Evolutionary conservation across 2,329 filamentous ascomycete species (phyloP).

Genomic region (Apiospora saccharicola): DNA sequence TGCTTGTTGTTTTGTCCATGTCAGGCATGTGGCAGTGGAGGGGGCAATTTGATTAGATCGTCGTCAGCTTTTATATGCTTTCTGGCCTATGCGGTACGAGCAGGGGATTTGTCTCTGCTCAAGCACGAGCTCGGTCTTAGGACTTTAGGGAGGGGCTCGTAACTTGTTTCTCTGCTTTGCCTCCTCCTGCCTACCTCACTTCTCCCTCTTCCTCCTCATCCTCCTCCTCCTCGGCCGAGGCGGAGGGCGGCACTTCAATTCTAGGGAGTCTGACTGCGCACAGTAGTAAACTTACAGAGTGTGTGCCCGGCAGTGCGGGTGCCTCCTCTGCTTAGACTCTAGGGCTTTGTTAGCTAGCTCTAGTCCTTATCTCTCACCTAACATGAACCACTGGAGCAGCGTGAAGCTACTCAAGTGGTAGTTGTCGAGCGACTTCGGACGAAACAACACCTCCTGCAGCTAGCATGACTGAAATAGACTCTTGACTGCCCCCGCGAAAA

Average conservation of each 20-base stretch:
- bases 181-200: background rate
- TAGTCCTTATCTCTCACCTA: conserved; percentile 4
- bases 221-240: background rate
- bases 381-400: background rate
- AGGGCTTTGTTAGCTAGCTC: background rate
- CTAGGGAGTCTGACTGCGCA: too few relatives aligned
- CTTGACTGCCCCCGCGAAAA: background rate
- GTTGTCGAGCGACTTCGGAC: background rate
- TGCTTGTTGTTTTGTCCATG: conserved; percentile 2
- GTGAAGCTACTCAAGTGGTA: background rate
- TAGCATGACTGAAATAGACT: conserved; percentile 10
- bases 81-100: background rate
- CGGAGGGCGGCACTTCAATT: background rate
- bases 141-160: background rate
- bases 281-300: too few relatives aligned
- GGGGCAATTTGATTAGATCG: background rate
- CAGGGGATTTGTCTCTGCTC: background rate
- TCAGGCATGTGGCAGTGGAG: background rate
- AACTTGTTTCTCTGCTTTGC: background rate
- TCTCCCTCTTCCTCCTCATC: background rate
- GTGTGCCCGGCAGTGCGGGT: too few relatives aligned
- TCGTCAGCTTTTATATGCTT: background rate
- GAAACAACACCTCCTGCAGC: background rate
- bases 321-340: background rate
- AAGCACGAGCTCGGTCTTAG: background rate